Evolutionary conservation across 352 stramenopile species (phyloP), one percentile per base, ranked within the genome.

Genomic region (Globisporangium lucens): DNA sequence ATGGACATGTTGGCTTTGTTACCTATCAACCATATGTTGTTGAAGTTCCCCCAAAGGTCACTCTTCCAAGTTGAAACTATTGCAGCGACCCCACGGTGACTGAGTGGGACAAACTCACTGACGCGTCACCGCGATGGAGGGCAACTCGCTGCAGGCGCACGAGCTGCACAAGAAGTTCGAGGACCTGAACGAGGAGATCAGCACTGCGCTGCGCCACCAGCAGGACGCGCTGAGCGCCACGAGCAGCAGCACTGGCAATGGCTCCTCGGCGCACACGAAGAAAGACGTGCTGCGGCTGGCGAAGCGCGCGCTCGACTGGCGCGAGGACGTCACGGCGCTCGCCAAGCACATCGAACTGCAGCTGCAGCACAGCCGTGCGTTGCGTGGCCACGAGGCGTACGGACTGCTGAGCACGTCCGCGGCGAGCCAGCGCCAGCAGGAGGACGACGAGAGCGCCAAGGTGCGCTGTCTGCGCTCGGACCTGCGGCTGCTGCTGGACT

Each of bases 111-210:
- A 33, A 51, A 49, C 33, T 52, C 17, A 51, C 43, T 52, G 43
- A 51, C 43, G 43, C 43, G 5, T 9, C 5, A 20, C 43, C 24
- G 33, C 38, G 46, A 89, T 87, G 75, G 79, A 88, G 22, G 80
- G 69, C 52, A 79, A 49, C 41, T 72, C 74, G n/a, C 9, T 68
- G 17, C 83, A 90, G 69, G 80, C 79, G 59, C 77, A 82, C 30
- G 82, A 89, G 64, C 76, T 93, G 38, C 76, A 90, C 75, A 83
- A 82, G 55, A 91, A 91, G 66, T 90, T 93, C 46, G 71, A 91
- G 51, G 77, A 76, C 9, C 62, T 91, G 29, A 93, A 91, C 51
- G 85, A 93, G 33, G 83, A 91, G 66, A 80, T 91, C 49, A 69
- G 68, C 4, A 74, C 74, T 15, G 80, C 82, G 1, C 77, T 93